Evolutionary conservation across 2,329 filamentous ascomycete species (phyloP), one percentile per base, ranked within the genome.

Genomic region (Penicillium palitans): DNA sequence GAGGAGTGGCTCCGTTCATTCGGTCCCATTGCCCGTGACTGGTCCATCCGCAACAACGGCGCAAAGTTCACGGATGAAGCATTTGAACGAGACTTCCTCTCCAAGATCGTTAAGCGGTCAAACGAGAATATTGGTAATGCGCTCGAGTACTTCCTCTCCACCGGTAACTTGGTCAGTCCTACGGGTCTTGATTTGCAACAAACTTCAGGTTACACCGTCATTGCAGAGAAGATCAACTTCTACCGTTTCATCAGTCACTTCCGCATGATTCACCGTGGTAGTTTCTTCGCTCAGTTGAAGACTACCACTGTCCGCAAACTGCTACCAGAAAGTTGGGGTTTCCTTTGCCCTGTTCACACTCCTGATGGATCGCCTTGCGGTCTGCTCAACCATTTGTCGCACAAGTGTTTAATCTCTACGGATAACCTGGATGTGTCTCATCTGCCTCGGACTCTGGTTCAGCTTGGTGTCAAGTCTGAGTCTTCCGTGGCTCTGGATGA

Each of bases 201-300:
- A 76, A 88, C 89, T 0, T 95, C 93, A 13, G 95, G 95, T 62
- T 99, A 96, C 76, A 96, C 91, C 0, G 92, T 99, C 51, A 93
- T 98, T 52, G 95, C 95, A 3, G 95, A 99, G 74, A 98, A 98
- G 83, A 93, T 99, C 73, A 99, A 99, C 79, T 99, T 98, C 74
- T 87, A 96, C 70, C 91, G 95, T 69, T 99, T 98, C 79, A 96
- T 99, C 79, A 95, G 91, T 76, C 95, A 99, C 76, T 99, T 99
- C 84, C 90, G 95, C 66, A 97, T 97, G 92, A 91, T 99, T 58
- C 95, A 99, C 80, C 87, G 95, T 87, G 95, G 95, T 81, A 95
- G 91, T 73, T 99, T 99, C 84, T 99, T 99, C 75, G 95, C 95
- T 4, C 91, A 98, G 74, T 79, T 99, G 64, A 98, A 97, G 79